phyloP scores from a whole-genome alignment of 108 stramenopile genomes.

The Conticribra guillardii region DNA sequence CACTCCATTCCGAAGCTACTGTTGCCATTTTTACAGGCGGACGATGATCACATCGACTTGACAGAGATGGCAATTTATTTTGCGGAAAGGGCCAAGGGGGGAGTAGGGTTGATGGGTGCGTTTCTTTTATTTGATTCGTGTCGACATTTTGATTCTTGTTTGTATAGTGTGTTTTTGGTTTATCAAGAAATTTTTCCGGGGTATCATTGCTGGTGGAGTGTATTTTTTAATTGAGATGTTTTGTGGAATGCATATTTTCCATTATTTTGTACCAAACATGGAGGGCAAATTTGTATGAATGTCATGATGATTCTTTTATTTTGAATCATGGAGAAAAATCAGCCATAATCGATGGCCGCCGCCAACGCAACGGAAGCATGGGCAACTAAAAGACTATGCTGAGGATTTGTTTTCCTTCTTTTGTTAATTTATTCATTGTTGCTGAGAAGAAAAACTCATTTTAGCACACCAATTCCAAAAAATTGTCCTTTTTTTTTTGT shows the following conservation, averaged over 20 bases:
- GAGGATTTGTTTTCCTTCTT: not conserved
- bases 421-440: not conserved
- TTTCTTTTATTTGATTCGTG: slow-evolving; percentile 2
- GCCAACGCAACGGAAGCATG: no score
- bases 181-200: no score
- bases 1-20: slow-evolving; percentile 68
- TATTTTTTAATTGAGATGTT: no score
- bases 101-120: slow-evolving; percentile 91
- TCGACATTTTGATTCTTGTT: not conserved
- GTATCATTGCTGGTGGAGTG: no score
- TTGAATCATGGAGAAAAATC: no score
- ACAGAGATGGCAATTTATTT: slow-evolving; percentile 94
- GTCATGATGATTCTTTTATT: no score
- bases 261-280: not conserved
- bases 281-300: not conserved
- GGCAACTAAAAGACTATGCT: no score
- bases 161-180: not conserved
- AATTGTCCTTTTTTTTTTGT: no score
- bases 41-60: slow-evolving; percentile 64
- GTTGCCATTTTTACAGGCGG: slow-evolving; percentile 48
- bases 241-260: no score
- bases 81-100: slow-evolving; percentile 89
- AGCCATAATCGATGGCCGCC: no score
- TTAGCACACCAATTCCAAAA: no score
- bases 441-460: no score